Evolutionary conservation across 1,284 basidiomycete species (phyloP), one percentile per base, ranked within the genome.

Genomic region (Trichosporon sp.): DNA sequence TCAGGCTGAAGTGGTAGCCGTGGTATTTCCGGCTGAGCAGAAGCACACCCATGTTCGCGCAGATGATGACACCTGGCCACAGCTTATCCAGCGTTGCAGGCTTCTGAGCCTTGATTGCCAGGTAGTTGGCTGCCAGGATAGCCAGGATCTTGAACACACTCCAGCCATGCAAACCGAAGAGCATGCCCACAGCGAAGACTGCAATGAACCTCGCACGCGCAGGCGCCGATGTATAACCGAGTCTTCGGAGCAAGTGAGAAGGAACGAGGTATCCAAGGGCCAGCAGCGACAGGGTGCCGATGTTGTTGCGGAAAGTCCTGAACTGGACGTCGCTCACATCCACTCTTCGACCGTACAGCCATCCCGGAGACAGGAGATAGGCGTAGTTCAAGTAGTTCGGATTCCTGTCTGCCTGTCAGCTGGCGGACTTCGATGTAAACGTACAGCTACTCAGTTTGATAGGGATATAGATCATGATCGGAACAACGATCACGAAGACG

Each of bases 301-400:
- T 75, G 73, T 91, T 91, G 70, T 84, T 83, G 58, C 92, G 85
- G 79, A 95, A 93, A 1, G 86, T 85, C 23, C 89, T 88, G 74
- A 92, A 94, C 81, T 95, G 92, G 0, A 83, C 81, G 73, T 95
- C 92, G 67, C 89, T 92, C 74, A 89, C 90, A 75, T 95, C 92
- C 90, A 83, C 79, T 62, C 74, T 69, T 25, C 82, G 75, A 1
- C 81, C 80, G 16, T 79, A 78, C 27, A 85, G 71, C 84, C 84
- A 86, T 3, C 84, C 84, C 1, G 71, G 68, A 2, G 86, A 87
- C 1, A 98, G 81, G 63, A 84, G 83, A 16, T 81, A 74, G 0
- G 83, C 77, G 78, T 87, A 96, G 23, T 82, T 75, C 4, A 72
- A 75, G 72, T 88, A 95, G 74, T 96, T 95, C 1, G 86, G 86